phyloP scores from a whole-genome alignment of 169 alveolate species.

The Cryptosporidium ubiquitum region DNA sequence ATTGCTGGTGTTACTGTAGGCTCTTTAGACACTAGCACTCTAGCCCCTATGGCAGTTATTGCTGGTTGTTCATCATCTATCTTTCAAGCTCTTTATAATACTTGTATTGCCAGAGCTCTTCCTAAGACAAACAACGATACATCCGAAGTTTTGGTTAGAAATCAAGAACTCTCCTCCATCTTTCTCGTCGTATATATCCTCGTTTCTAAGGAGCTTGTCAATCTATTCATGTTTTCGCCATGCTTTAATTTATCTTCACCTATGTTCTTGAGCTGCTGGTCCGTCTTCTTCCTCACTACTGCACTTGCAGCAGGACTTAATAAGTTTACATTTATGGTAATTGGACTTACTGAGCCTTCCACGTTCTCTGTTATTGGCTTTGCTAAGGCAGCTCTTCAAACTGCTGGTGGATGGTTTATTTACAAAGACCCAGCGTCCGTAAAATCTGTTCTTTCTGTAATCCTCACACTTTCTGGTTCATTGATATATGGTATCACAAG shows the following conservation, averaged over 20 bases:
- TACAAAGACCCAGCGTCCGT: constrained; percentile 60
- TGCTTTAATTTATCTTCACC: constrained; percentile 46
- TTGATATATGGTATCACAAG: constrained; percentile 69
- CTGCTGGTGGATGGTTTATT: constrained; percentile 71
- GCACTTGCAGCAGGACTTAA: constrained; percentile 68
- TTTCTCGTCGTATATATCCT: constrained; percentile 25
- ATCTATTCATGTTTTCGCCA: constrained; percentile 46
- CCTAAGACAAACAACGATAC: constrained; percentile 65
- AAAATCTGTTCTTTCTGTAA: constrained; percentile 36
- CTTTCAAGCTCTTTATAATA: constrained; percentile 62
- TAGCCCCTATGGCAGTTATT: constrained; percentile 58
- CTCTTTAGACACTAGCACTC: constrained; percentile 51
- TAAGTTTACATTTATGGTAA: constrained; percentile 70
- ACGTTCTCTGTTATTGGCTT: constrained; percentile 72
- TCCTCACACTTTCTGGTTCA: constrained; percentile 55
- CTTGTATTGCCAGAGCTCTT: constrained; percentile 61
- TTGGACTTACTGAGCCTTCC: constrained; percentile 69
- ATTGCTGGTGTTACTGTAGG: constrained; percentile 63
- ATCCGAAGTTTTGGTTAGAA: constrained; percentile 63
- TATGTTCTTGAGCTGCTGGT: constrained; percentile 51
- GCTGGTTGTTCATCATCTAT: constrained; percentile 68
- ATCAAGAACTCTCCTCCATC: constrained; percentile 54
- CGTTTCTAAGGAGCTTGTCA: constrained; percentile 43
- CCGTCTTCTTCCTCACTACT: constrained; percentile 31
- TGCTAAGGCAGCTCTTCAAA: constrained; percentile 42